phyloP scores from a whole-genome alignment of 1,284 basidiomycete species.

The Cutaneotrichosporon sp. region DNA sequence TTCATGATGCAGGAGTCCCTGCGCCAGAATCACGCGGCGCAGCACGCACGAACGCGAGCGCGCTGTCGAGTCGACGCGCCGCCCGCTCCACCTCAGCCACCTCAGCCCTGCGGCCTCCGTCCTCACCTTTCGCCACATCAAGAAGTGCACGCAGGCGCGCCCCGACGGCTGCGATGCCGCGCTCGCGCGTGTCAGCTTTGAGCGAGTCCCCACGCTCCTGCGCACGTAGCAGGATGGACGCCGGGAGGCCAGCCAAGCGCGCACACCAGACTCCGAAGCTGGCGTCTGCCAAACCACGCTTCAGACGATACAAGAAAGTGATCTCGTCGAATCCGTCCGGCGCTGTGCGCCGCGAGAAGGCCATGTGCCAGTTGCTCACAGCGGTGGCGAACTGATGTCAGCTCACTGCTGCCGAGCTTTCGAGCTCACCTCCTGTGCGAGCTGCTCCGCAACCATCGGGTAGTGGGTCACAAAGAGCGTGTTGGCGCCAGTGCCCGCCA shows the following conservation, averaged over 20 bases:
- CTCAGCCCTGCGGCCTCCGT: background rate
- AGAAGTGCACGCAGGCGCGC: constrained; percentile 7
- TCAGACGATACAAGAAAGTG: constrained; percentile 77
- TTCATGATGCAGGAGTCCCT: background rate
- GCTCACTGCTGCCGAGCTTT: constrained; percentile 34
- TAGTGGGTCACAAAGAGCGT: constrained; percentile 95
- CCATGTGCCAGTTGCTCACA: constrained; percentile 81
- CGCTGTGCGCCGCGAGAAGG: constrained; percentile 60
- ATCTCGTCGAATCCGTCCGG: constrained; percentile 73
- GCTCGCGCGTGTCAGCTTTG: constrained; percentile 50
- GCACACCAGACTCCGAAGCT: constrained; percentile 90
- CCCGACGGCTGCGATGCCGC: constrained; percentile 17
- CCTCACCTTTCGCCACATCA: background rate
- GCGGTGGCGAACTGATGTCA: constrained; percentile 29
- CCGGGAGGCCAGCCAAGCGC: constrained; percentile 75
- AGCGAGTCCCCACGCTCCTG: constrained; percentile 61
- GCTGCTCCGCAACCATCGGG: constrained; percentile 60
- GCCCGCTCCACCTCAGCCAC: constrained; percentile 2
- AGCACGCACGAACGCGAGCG: constrained; percentile 17
- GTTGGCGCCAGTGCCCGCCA: constrained; percentile 67
- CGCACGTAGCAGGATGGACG: constrained; percentile 64
- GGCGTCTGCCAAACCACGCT: constrained; percentile 69
- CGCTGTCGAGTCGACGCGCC: constrained; percentile 19
- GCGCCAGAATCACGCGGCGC: constrained; percentile 1
- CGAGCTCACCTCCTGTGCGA: constrained; percentile 60